A percentile compares a stretch with the other conserved stretches of the same genome.
phyloP scores from a whole-genome alignment of 202 grass and related monocot species.

The Zoysia matrella region DNA sequence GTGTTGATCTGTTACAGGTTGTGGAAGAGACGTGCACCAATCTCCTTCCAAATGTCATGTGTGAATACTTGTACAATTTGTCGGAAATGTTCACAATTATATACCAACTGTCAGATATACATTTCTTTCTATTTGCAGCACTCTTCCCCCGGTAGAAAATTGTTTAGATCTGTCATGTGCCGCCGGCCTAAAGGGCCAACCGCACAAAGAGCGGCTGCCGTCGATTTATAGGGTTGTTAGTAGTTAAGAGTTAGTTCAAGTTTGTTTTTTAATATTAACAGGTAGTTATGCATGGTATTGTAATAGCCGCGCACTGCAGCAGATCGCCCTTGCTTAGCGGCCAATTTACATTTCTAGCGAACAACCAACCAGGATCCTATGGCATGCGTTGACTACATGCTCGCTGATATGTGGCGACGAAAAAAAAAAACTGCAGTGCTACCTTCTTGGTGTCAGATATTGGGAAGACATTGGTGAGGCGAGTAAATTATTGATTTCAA shows the following conservation, averaged over 20 bases:
- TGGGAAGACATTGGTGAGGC: background rate
- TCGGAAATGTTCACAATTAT: constrained; percentile 94
- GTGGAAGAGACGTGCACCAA: background rate
- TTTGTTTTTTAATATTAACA: too few relatives aligned
- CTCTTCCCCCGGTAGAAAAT: background rate
- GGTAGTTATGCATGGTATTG: too few relatives aligned
- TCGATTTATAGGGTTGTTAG: too few relatives aligned
- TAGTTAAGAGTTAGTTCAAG: too few relatives aligned
- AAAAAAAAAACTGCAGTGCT: background rate
- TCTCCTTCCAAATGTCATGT: constrained; percentile 76
- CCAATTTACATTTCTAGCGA: too few relatives aligned
- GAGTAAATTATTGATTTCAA: background rate
- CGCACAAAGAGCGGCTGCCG: too few relatives aligned
- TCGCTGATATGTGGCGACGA: background rate
- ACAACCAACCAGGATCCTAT: too few relatives aligned
- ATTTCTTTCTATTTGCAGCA: constrained; percentile 3
- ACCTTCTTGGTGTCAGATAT: background rate
- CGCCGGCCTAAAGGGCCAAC: too few relatives aligned
- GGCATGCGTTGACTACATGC: background rate
- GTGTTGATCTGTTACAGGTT: constrained; percentile 58
- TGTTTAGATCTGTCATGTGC: too few relatives aligned
- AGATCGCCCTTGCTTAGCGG: background rate
- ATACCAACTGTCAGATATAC: constrained; percentile 92
- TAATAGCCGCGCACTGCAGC: too few relatives aligned
- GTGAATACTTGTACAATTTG: constrained; percentile 95